Conservation (phyloP, 352 stramenopile species). For the Elongisporangium anandrum region DNA sequence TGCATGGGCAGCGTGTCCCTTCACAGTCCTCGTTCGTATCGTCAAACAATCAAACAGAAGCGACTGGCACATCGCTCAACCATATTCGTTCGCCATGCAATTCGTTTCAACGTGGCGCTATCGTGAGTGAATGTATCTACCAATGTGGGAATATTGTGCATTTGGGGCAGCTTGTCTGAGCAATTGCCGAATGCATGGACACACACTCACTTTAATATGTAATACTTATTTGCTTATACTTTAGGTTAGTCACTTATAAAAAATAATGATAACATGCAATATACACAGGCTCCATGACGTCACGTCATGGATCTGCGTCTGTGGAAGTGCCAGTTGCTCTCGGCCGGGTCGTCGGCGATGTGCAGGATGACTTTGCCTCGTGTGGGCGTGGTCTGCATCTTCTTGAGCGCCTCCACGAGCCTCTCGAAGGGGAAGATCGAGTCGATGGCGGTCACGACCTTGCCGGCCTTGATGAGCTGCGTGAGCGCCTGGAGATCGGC, state of each 20-base stretch:
- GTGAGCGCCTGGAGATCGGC: slow-evolving; percentile 24
- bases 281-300: neutral
- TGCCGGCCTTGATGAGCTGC: slow-evolving; percentile 25
- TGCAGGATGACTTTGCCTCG: slow-evolving; percentile 40
- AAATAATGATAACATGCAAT: neutral
- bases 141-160: too few relatives aligned
- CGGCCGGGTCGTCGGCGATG: slow-evolving; percentile 6
- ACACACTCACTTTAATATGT: neutral
- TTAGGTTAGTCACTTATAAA: neutral
- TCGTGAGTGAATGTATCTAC: too few relatives aligned
- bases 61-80: too few relatives aligned
- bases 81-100: too few relatives aligned
- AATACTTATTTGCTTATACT: neutral
- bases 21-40: neutral
- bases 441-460: slow-evolving; percentile 12
- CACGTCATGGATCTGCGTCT: neutral
- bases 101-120: too few relatives aligned
- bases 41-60: neutral
- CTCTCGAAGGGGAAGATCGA: slow-evolving; percentile 19
- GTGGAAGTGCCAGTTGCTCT: neutral
- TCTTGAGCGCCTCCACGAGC: slow-evolving; percentile 19
- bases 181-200: too few relatives aligned
- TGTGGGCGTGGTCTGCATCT: slow-evolving; percentile 21
- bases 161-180: too few relatives aligned
- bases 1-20: too few relatives aligned